phyloP scores from a whole-genome alignment of 345 rosid genomes.

The Linum tenue region DNA sequence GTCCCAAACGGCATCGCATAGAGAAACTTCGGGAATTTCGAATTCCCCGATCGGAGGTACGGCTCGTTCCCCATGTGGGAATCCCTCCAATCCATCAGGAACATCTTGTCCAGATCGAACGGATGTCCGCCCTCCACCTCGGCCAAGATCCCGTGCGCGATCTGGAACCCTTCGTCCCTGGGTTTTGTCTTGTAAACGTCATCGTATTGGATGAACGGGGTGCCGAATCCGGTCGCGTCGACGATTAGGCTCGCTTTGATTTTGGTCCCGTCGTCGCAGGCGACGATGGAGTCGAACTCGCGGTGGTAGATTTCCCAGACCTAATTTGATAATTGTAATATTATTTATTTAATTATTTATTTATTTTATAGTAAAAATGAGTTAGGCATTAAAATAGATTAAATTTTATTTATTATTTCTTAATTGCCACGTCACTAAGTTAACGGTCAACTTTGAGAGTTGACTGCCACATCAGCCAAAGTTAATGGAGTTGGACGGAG shows the following conservation, averaged over 20 bases:
- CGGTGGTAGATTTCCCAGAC: conserved; percentile 49
- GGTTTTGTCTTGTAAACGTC: conserved; percentile 21
- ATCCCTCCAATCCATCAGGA: conserved; percentile 76
- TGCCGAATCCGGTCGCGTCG: conserved; percentile 55
- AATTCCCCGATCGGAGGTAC: conserved; percentile 32
- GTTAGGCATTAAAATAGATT: too few relatives aligned
- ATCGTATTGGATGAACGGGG: conserved; percentile 36
- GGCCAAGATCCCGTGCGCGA: conserved; percentile 62
- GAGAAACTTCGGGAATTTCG: conserved; percentile 39
- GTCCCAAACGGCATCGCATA: conserved; percentile 63
- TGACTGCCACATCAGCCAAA: too few relatives aligned
- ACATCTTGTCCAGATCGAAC: conserved; percentile 56
- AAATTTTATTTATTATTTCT: too few relatives aligned
- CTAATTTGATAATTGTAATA: too few relatives aligned
- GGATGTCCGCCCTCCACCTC: conserved; percentile 59
- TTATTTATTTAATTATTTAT: too few relatives aligned
- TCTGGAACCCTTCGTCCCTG: conserved; percentile 61
- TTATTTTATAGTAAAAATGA: too few relatives aligned
- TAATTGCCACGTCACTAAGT: too few relatives aligned
- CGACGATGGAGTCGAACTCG: conserved; percentile 38
- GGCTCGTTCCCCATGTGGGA: conserved; percentile 60
- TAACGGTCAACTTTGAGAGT: too few relatives aligned
- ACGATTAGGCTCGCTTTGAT: conserved; percentile 47
- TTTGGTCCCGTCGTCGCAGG: conserved; percentile 46
- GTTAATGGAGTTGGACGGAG: too few relatives aligned